Conservation (phyloP, 345 rosid genomes). For the Gossypium ekmanianum region DNA sequence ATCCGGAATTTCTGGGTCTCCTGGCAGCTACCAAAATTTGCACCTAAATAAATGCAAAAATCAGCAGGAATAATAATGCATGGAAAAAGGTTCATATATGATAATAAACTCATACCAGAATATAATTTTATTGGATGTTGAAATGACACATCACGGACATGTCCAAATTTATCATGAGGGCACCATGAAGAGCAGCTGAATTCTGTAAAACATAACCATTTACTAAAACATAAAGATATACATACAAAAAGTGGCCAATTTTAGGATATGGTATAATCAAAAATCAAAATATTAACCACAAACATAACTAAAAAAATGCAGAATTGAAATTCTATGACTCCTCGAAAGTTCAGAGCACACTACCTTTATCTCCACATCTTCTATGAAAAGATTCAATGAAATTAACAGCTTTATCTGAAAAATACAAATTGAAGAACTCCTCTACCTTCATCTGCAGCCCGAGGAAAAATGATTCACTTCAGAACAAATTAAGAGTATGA, state of each 20-base stretch:
- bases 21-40: constrained; percentile 86
- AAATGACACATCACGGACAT: constrained; percentile 71
- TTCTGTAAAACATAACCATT: constrained; percentile 42
- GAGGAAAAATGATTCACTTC: constrained; percentile 13
- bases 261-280: not conserved
- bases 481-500: not conserved
- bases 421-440: constrained; percentile 68
- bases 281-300: not conserved
- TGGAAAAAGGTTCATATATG: not conserved
- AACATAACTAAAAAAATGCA: not conserved
- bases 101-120: constrained; percentile 51
- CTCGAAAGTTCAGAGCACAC: constrained; percentile 13
- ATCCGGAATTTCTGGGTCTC: constrained; percentile 75
- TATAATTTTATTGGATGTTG: constrained; percentile 91
- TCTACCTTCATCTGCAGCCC: constrained; percentile 70
- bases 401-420: constrained; percentile 57
- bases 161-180: constrained; percentile 65
- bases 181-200: constrained; percentile 77
- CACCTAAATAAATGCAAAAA: constrained; percentile 40
- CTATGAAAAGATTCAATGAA: constrained; percentile 75
- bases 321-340: not conserved
- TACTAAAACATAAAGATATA: constrained; percentile 11
- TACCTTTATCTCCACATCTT: constrained; percentile 91
- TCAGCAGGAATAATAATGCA: no score
- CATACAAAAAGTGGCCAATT: constrained; percentile 8